Conservation (phyloP, 176 grass and related monocot species). For the Lolium perenne region DNA sequence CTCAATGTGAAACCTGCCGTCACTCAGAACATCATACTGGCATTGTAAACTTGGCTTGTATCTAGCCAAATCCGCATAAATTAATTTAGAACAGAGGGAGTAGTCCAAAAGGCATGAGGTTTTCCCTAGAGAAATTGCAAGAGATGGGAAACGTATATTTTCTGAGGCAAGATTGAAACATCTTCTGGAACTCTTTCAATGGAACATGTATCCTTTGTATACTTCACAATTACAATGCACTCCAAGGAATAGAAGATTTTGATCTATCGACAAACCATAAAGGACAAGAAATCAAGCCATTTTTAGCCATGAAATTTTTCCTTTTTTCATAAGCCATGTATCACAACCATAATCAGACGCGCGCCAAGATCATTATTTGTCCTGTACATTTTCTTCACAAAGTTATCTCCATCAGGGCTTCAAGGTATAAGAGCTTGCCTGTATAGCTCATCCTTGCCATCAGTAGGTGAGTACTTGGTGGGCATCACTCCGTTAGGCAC, state of each 20-base stretch:
- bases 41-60: neutral
- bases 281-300: neutral
- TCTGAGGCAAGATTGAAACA: neutral
- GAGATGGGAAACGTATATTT: neutral
- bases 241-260: neutral
- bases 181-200: neutral
- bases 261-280: neutral
- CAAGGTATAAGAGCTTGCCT: constrained; percentile 75
- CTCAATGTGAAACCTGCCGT: neutral
- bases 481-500: constrained; percentile 34
- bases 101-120: neutral
- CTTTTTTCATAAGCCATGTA: constrained; percentile 29
- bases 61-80: too few relatives aligned
- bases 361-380: constrained; percentile 20
- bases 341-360: neutral
- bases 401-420: constrained; percentile 8
- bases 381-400: constrained; percentile 32
- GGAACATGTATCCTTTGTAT: constrained; percentile 2
- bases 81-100: too few relatives aligned
- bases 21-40: neutral
- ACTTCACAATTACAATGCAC: constrained; percentile 6
- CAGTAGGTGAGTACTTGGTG: constrained; percentile 68
- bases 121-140: neutral
- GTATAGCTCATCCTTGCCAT: constrained; percentile 81
- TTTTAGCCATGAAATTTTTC: constrained; percentile 26